Evolutionary conservation across 805 yeast species (phyloP), one percentile per base, ranked within the genome.

Genomic region (Kluyveromyces wickerhamii): DNA sequence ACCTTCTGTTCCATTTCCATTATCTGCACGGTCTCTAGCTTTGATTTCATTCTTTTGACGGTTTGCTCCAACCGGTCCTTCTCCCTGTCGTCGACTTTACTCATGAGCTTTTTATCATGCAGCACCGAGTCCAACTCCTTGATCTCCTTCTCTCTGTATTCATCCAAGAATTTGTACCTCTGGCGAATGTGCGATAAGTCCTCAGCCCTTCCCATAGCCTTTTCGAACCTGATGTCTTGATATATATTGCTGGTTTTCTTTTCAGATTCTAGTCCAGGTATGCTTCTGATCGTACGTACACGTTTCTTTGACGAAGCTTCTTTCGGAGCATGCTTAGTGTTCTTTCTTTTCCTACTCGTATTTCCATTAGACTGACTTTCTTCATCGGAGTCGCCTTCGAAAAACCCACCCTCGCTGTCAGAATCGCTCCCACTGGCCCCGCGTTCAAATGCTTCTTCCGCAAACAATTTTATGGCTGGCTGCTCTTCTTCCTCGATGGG

Each of bases 201-300:
- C 45, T 81, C 81, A 1, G 92, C 84, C 47, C 76, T 80, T 38
- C 97, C 97, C 43, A 76, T 75, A 0, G 95, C 87, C 3, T 89
- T 72, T 57, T 92, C 96, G 55, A 92, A 92, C 46, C 98, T 69
- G 21, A 94, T 79, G 62, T 92, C 98, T 32, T 74, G 70, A 53
- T 81, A 79, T 19, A 79, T 59, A 11, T 51, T 38, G 23, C 52
- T 48, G 33, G 57, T 48, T 37, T 60, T 53, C 44, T 57, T 65
- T 16, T 63, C 60, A 16, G 58, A 49, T 32, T 65, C 66, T 29
- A 81, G 52, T 0, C 89, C 92, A 2, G 83, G 89, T 9, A 88
- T 77, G 28, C 78, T 76, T 44, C 97, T 69, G 23, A 85, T 65
- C 43, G 67, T 66, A 0, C 85, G 64, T 1, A 81, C 94, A 12